phyloP scores from a whole-genome alignment of 2,329 filamentous ascomycete species.

The Trichoderma breve region DNA sequence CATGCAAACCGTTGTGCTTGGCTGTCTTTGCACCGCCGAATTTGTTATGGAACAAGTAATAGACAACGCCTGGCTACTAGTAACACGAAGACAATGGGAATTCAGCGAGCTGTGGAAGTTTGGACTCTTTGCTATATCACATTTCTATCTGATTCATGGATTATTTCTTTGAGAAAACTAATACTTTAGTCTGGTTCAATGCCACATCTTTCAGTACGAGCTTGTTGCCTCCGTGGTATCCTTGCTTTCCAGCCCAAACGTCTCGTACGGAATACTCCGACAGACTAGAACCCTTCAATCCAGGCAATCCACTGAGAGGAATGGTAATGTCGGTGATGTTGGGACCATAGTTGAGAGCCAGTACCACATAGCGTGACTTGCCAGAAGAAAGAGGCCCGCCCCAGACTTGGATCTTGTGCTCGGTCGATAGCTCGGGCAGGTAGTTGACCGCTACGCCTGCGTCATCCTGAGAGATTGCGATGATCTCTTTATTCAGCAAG shows the following conservation, averaged over 20 bases:
- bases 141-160: not conserved
- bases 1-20: not conserved
- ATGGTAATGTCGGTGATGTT: not conserved
- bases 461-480: not conserved
- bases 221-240: not conserved
- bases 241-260: not conserved
- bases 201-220: not conserved
- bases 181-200: not conserved
- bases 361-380: not conserved
- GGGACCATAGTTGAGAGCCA: not conserved
- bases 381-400: not conserved
- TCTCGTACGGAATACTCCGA: not conserved
- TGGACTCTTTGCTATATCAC: not conserved
- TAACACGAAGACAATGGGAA: not conserved
- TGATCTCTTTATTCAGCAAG: not conserved
- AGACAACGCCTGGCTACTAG: not conserved
- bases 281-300: not conserved
- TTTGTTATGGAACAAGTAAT: not conserved
- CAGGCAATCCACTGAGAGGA: not conserved
- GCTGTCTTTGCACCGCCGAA: not conserved
- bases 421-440: not conserved
- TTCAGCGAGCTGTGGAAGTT: not conserved
- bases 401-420: not conserved
- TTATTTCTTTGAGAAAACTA: not conserved
- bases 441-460: not conserved